A percentile compares a stretch with the other conserved stretches of the same genome.
Evolutionary conservation across 768 basidiomycete species (phyloP).

Genomic region (Rhizopogon salebrosus): DNA sequence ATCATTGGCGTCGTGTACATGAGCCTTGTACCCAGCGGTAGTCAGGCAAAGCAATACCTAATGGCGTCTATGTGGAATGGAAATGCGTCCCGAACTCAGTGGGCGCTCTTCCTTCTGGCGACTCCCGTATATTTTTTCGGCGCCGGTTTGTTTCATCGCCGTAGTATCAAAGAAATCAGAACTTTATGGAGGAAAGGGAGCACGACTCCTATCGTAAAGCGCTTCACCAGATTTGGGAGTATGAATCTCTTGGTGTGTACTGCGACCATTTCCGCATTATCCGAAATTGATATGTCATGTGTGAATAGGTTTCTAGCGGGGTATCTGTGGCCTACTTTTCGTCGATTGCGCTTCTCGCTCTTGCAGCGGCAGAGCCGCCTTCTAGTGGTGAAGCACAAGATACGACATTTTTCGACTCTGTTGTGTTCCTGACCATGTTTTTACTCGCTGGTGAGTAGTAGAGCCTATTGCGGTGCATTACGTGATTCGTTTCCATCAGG

Average conservation of each 20-base stretch:
- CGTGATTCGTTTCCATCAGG: conserved; percentile 32
- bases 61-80: conserved; percentile 61
- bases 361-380: conserved; percentile 43
- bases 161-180: conserved; percentile 49
- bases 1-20: conserved; percentile 75
- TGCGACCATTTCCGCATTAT: background rate
- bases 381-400: conserved; percentile 39
- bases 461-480: background rate
- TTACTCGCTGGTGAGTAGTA: conserved; percentile 56
- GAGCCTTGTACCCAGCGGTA: conserved; percentile 50
- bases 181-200: conserved; percentile 54
- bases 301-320: conserved; percentile 45
- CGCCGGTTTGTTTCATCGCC: conserved; percentile 51
- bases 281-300: background rate
- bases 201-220: conserved; percentile 44
- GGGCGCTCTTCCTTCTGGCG: conserved; percentile 62
- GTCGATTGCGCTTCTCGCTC: conserved; percentile 61
- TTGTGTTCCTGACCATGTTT: conserved; percentile 79
- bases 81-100: conserved; percentile 50
- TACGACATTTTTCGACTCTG: conserved; percentile 78
- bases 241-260: conserved; percentile 74
- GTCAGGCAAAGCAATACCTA: conserved; percentile 44
- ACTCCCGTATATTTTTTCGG: conserved; percentile 71
- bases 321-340: conserved; percentile 77
- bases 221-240: conserved; percentile 72